Evolutionary conservation across 192 early-diverging fungal species (phyloP).

Genomic region (Spinellus fusiger): DNA sequence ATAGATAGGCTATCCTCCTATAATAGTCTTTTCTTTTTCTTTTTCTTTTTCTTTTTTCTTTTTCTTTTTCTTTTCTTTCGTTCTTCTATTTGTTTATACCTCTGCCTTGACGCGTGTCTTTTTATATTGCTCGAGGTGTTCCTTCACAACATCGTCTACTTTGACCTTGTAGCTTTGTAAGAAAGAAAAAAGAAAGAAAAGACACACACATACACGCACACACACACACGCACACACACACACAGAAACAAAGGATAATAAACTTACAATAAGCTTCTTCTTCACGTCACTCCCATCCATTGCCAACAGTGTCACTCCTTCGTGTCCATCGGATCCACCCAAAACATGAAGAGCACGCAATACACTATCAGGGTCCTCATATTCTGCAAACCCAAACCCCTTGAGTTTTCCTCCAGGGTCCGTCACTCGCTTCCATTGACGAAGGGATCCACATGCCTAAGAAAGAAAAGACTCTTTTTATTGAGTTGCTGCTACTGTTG

Average conservation of each 20-base stretch:
- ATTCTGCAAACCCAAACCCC: conserved; percentile 71
- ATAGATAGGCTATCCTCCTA: neutral
- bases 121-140: conserved; percentile 48
- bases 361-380: conserved; percentile 56
- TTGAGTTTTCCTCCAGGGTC: conserved; percentile 59
- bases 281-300: conserved; percentile 28
- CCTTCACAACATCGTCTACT: conserved; percentile 52
- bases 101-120: conserved; percentile 32
- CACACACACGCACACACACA: too few relatives aligned
- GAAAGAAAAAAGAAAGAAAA: neutral
- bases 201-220: too few relatives aligned
- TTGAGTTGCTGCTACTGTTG: neutral
- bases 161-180: conserved; percentile 34
- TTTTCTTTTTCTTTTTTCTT: conserved; percentile 9
- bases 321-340: conserved; percentile 49
- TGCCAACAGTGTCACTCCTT: conserved; percentile 34
- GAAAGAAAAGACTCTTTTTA: too few relatives aligned
- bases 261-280: conserved; percentile 45
- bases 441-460: conserved; percentile 62
- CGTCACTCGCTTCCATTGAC: conserved; percentile 64
- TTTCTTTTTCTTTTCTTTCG: too few relatives aligned
- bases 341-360: conserved; percentile 59
- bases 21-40: conserved; percentile 15
- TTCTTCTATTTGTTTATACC: conserved; percentile 25
- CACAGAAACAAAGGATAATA: neutral